Evolutionary conservation across 2,329 filamentous ascomycete genomes (phyloP).

Genomic region (Endocalyx cinctus): DNA sequence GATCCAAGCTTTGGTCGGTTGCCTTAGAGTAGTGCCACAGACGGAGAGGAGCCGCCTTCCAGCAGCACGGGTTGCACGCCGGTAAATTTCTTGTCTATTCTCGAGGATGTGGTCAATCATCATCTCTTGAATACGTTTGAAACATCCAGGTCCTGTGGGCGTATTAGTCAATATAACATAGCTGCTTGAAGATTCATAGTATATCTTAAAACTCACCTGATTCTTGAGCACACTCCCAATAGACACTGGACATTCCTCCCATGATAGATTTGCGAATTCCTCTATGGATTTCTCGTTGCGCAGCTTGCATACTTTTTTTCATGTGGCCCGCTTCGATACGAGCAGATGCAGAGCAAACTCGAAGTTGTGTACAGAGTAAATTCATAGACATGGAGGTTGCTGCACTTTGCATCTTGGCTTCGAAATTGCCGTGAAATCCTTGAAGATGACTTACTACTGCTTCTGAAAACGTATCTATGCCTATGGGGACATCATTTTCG

Average conservation of each 20-base stretch:
- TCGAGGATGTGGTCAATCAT: conserved; percentile 7
- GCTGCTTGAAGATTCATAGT: neutral
- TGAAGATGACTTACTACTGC: conserved; percentile 1
- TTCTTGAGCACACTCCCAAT: conserved; percentile 4
- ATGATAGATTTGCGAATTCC: conserved; percentile 6
- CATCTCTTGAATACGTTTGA: conserved; percentile 8
- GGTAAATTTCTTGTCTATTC: conserved; percentile 3
- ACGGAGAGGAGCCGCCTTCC: too few relatives aligned
- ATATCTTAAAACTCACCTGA: conserved; percentile 5
- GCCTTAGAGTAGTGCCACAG: too few relatives aligned
- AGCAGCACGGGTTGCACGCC: too few relatives aligned
- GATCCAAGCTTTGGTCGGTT: too few relatives aligned
- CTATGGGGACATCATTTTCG: conserved; percentile 7
- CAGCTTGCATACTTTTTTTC: conserved; percentile 1
- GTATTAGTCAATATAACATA: neutral
- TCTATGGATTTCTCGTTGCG: conserved; percentile 10
- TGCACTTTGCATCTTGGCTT: conserved; percentile 2
- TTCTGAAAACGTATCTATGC: conserved; percentile 5
- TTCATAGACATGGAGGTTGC: conserved; percentile 2
- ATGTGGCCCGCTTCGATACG: conserved; percentile 2
- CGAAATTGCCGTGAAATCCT: conserved; percentile 4
- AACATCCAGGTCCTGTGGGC: conserved; percentile 12
- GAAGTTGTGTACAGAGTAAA: conserved; percentile 9
- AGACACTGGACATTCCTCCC: conserved; percentile 6
- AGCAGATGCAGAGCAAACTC: conserved; percentile 3